Evolutionary conservation across 2,329 filamentous ascomycete genomes (phyloP), one percentile per base, ranked within the genome.

Genomic region (Colletotrichum tamarilloi): DNA sequence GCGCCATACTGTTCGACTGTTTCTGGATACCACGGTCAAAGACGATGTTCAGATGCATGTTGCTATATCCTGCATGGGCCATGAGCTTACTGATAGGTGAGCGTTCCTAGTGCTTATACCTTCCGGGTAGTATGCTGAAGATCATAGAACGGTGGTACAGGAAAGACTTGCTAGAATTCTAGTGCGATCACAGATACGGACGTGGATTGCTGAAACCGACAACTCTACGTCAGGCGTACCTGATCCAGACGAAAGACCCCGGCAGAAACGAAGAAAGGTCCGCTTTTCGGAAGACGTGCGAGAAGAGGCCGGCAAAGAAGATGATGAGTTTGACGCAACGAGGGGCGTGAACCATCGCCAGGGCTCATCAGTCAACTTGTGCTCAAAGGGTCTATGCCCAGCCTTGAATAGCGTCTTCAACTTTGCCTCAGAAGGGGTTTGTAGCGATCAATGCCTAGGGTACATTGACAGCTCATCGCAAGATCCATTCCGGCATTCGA

Each of bases 31-130:
- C n/a, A 49, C 26, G n/a, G 35, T 6, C 42, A 57, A 14, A 22
- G 65, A 14, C 4, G 57, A 58, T 16, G 58, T 72, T 6, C 69
- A 62, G 5, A 67, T 72, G 69, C 38, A 63, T 28, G 59, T 72
- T n/a, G 63, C 63, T 16, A 67, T 72, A 7, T 22, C 67, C 16
- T 68, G 57, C n/a, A 19, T 67, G 46, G 57, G 49, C 0, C 52
- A 49, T 12, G 22, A 26, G 6, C 32, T 26, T 6, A 11, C 22
- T n/a, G 22, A 55, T 26, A 26, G 24, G 52, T 55, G 0, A 28
- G 52, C 22, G 2, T 24, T 55, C 9, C 0, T 5, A 12, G 0
- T 14, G 24, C n/a, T 16, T 3, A 1, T n/a, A 4, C 4, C 22
- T 1, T n/a, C 12, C 5, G 12, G 11, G 0, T 24, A 4, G 2